Conservation (phyloP, 129 eudicot genomes). For the Cynara cardunculus region DNA sequence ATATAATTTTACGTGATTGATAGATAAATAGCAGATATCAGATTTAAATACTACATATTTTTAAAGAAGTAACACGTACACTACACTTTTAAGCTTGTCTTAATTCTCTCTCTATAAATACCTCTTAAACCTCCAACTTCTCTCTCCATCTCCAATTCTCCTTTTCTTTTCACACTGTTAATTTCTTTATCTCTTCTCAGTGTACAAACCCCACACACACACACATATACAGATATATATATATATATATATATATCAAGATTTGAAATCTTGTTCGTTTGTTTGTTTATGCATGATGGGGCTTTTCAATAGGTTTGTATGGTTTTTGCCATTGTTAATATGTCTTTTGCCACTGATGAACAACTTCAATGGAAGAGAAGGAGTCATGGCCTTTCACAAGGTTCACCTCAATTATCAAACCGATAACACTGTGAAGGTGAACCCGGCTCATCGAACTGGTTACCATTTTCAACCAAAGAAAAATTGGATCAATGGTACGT, state of each 20-base stretch:
- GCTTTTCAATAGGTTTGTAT: background rate
- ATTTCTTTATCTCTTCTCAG: background rate
- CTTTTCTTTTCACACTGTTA: background rate
- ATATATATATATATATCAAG: background rate
- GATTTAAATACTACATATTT: background rate
- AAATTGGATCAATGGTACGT: slow-evolving; percentile 60
- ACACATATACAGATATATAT: no score
- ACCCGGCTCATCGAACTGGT: slow-evolving; percentile 39
- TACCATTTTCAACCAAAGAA: slow-evolving; percentile 53
- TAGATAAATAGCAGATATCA: background rate
- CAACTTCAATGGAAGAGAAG: slow-evolving; percentile 2
- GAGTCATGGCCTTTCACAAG: slow-evolving; percentile 30
- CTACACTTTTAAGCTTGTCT: background rate
- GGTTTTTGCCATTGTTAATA: background rate
- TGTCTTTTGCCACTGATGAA: background rate
- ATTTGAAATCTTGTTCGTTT: background rate
- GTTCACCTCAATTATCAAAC: slow-evolving; percentile 14
- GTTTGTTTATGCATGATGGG: background rate
- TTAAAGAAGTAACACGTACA: background rate
- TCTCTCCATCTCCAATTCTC: background rate
- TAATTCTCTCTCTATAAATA: background rate
- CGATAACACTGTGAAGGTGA: background rate
- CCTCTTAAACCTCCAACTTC: background rate
- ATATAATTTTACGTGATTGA: background rate
- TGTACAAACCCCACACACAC: no score